These are phyloP conservation scores for Aspergillus viridinutans DNA, from an alignment of 2,329 filamentous ascomycete genomes.

Conservation along the genomic window DNA sequence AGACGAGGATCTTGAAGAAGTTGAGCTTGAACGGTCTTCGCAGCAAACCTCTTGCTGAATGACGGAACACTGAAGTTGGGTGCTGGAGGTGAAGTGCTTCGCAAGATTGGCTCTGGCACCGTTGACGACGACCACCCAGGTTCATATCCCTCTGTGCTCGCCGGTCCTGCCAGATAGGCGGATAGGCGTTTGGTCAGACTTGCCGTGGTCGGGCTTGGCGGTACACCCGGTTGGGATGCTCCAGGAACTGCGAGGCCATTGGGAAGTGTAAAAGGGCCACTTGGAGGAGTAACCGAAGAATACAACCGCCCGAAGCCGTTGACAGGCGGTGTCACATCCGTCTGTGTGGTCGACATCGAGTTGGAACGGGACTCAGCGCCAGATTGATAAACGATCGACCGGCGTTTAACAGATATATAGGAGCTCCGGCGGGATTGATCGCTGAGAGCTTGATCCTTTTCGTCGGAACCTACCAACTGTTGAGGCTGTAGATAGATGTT, in stretches of 20 bases:
- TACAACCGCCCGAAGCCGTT: constrained; percentile 13
- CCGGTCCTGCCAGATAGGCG: constrained; percentile 13
- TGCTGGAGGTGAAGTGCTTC: constrained; percentile 31
- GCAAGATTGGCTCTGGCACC: constrained; percentile 21
- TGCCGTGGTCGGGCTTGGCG: constrained; percentile 19
- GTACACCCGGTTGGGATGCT: background rate
- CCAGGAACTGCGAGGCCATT: constrained; percentile 9
- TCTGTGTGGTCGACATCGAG: constrained; percentile 25
- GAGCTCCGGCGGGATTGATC: constrained; percentile 27
- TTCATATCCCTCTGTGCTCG: constrained; percentile 17
- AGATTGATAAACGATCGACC: constrained; percentile 19
- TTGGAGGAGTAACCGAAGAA: constrained; percentile 13
- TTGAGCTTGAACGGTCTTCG: constrained; percentile 14
- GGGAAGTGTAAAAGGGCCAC: constrained; percentile 15
- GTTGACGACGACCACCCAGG: constrained; percentile 18
- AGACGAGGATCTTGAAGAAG: constrained; percentile 14
- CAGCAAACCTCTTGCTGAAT: constrained; percentile 36
- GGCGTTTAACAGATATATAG: constrained; percentile 27
- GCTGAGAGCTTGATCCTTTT: constrained; percentile 20
- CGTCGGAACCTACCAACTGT: constrained; percentile 17
- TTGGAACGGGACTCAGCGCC: constrained; percentile 24
- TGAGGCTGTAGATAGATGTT: constrained; percentile 28
- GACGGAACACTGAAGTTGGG: constrained; percentile 42
- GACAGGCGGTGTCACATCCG: constrained; percentile 17
- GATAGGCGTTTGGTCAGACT: constrained; percentile 26